These are phyloP conservation scores for Apostasia ramifera DNA, from an alignment of 106 monocot genomes.

Conservation along the genomic window DNA sequence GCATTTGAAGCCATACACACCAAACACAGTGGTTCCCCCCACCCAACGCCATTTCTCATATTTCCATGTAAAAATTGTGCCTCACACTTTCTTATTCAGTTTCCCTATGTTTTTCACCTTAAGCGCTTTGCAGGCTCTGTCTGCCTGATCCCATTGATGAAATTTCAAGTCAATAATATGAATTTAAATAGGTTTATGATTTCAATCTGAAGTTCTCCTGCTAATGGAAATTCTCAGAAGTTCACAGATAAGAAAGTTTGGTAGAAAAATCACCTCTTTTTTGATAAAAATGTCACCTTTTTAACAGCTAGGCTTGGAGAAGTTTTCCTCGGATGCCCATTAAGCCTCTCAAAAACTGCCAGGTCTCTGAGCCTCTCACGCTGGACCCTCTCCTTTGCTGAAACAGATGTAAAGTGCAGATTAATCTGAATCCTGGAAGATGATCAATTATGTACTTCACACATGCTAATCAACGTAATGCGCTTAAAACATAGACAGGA, in stretches of 20 bases:
- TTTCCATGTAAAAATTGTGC: neutral
- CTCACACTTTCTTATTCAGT: too few species aligned
- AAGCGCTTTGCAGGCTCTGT: too few species aligned
- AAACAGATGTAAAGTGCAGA: constrained; percentile 8
- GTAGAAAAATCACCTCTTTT: too few species aligned
- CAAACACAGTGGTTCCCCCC: too few species aligned
- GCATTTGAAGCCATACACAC: too few species aligned
- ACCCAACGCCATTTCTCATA: too few species aligned
- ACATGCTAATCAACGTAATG: neutral
- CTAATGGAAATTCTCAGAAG: neutral
- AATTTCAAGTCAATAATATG: too few species aligned
- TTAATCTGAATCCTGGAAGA: neutral
- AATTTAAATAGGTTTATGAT: too few species aligned
- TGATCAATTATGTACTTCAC: neutral
- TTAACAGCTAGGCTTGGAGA: constrained; percentile 76
- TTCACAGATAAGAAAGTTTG: neutral
- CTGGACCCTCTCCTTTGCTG: constrained; percentile 71
- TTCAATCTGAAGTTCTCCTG: neutral
- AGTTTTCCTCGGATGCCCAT: constrained; percentile 67
- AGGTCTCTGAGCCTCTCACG: constrained; percentile 85
- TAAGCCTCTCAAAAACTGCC: constrained; percentile 75
- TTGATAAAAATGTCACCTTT: constrained; percentile 44
- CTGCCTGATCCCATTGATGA: too few species aligned
- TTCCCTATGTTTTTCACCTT: too few species aligned
- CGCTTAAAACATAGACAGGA: neutral